phyloP scores from a whole-genome alignment of 1,284 basidiomycete species.

The Ceratobasidium sp. region DNA sequence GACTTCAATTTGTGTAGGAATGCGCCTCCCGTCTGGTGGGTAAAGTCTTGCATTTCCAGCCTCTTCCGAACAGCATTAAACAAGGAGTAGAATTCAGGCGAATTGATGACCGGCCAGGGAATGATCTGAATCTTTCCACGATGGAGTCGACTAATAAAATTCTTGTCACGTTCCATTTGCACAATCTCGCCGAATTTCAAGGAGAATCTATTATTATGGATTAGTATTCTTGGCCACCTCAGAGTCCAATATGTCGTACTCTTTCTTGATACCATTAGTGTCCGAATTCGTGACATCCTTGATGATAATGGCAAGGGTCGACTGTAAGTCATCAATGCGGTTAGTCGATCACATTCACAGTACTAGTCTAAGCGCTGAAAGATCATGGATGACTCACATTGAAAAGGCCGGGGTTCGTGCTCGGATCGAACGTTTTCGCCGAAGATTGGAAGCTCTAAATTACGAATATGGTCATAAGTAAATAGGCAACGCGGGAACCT shows the following conservation, averaged over 20 bases:
- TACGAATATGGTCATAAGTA: background rate
- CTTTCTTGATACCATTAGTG: constrained; percentile 60
- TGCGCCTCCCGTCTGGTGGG: constrained; percentile 59
- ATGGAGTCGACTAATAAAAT: constrained; percentile 66
- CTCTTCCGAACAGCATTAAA: constrained; percentile 57
- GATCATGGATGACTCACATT: constrained; percentile 42
- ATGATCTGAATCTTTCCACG: constrained; percentile 62
- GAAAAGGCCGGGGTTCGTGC: constrained; percentile 63
- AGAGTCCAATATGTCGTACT: constrained; percentile 38
- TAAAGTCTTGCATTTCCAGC: constrained; percentile 55
- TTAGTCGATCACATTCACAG: too few species aligned
- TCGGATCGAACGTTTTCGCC: constrained; percentile 63
- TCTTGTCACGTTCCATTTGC: constrained; percentile 63
- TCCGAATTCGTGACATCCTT: constrained; percentile 69
- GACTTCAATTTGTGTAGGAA: constrained; percentile 66
- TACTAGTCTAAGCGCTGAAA: too few species aligned
- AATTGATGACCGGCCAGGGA: constrained; percentile 70
- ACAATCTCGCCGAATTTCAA: constrained; percentile 64
- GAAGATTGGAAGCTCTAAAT: constrained; percentile 67
- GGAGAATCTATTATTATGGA: constrained; percentile 54
- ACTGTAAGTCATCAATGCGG: constrained; percentile 47
- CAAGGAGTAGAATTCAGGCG: constrained; percentile 61
- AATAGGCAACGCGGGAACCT: background rate
- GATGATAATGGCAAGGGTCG: constrained; percentile 65
- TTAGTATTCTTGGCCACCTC: background rate